Conservation (phyloP, 441 rosid genomes). For the Pelargonium australe region DNA sequence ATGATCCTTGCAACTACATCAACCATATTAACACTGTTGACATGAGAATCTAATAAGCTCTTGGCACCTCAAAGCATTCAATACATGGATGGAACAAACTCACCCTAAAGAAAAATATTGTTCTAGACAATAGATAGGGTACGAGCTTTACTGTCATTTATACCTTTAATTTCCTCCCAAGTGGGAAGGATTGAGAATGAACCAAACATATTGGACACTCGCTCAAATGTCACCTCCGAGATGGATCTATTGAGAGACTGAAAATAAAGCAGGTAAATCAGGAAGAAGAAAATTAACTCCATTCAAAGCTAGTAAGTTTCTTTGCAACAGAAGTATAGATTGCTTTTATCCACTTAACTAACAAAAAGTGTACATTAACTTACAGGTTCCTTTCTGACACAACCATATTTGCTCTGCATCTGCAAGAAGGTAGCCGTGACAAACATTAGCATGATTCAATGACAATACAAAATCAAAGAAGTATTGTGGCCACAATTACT, state of each 20-base stretch:
- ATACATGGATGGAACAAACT: background rate
- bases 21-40: background rate
- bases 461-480: conserved; percentile 10
- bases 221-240: conserved; percentile 66
- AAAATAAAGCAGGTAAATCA: background rate
- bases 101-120: background rate
- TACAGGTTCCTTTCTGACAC: conserved; percentile 58
- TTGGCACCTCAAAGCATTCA: background rate
- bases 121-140: background rate
- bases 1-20: background rate
- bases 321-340: background rate
- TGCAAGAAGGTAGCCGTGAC: conserved; percentile 30
- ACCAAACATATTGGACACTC: conserved; percentile 63
- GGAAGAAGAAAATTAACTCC: background rate
- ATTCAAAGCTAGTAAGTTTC: background rate
- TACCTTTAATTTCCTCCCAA: background rate
- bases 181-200: conserved; percentile 47
- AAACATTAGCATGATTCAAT: conserved; percentile 17
- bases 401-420: conserved; percentile 89
- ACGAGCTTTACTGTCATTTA: background rate
- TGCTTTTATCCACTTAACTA: background rate
- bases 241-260: conserved; percentile 55
- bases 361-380: conserved; percentile 10
- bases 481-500: conserved; percentile 9
- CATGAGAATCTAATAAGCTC: background rate